phyloP scores from a whole-genome alignment of 1,284 basidiomycete species.

The Polyporus tsugae region DNA sequence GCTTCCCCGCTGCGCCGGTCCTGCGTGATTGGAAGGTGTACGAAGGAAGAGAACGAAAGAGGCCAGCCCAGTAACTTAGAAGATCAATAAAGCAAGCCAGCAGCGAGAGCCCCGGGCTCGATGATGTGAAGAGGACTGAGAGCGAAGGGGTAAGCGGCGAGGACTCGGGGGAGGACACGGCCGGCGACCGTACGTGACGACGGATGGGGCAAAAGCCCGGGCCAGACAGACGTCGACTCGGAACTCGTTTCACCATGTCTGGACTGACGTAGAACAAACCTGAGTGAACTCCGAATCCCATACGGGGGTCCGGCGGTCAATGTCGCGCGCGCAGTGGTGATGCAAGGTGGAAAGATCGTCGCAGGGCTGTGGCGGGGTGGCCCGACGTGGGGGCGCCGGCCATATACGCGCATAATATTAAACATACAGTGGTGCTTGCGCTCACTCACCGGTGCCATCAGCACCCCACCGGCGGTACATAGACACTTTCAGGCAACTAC shows the following conservation, averaged over 20 bases:
- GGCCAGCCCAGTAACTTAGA: conserved; percentile 7
- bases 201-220: no score
- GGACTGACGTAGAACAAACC: not conserved
- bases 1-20: not conserved
- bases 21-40: not conserved
- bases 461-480: no score
- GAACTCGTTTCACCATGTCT: not conserved
- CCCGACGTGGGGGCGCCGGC: no score
- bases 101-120: not conserved
- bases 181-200: no score
- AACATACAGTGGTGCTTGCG: no score
- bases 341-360: not conserved
- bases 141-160: not conserved
- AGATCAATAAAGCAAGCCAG: not conserved
- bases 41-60: not conserved
- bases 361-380: no score
- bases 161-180: not conserved
- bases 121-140: not conserved
- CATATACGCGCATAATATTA: no score
- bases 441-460: no score
- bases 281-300: not conserved
- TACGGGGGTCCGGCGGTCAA: not conserved
- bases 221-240: not conserved
- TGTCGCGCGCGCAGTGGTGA: not conserved
- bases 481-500: no score